Percentiles rank a stretch among this genome's conserved stretches.
phyloP scores from a whole-genome alignment of 768 basidiomycete species.

The Boletellus sp. region DNA sequence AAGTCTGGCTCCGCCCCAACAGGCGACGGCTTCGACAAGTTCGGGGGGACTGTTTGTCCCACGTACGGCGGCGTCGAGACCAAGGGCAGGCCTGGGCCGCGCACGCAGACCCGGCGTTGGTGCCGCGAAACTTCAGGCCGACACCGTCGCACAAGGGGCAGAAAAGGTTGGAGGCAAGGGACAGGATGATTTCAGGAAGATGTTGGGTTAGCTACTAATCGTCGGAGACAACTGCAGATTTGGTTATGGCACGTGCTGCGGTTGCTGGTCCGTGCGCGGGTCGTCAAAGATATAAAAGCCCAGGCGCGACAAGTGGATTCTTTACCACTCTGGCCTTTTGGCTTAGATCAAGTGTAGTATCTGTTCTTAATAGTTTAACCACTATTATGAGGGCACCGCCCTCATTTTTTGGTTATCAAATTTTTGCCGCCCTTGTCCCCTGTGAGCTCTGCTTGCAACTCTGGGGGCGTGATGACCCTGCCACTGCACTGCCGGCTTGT shows the following conservation, averaged over 20 bases:
- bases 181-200: slow-evolving; percentile 85
- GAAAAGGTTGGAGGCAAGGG: slow-evolving; percentile 25
- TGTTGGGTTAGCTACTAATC: slow-evolving; percentile 42
- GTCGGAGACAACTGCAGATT: background rate
- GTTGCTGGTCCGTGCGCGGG: background rate
- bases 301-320: background rate
- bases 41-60: slow-evolving; percentile 62
- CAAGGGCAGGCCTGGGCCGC: slow-evolving; percentile 69
- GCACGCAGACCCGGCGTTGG: slow-evolving; percentile 38
- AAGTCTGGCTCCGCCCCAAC: slow-evolving; percentile 26
- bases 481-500: slow-evolving; percentile 44
- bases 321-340: slow-evolving; percentile 49
- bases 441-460: slow-evolving; percentile 44
- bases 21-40: slow-evolving; percentile 35
- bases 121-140: slow-evolving; percentile 10
- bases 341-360: slow-evolving; percentile 80
- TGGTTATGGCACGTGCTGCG: background rate
- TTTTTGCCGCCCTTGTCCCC: slow-evolving; percentile 26
- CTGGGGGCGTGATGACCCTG: slow-evolving; percentile 38
- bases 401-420: slow-evolving; percentile 53
- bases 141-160: slow-evolving; percentile 13
- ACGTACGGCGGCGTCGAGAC: slow-evolving; percentile 58
- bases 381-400: slow-evolving; percentile 56
- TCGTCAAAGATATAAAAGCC: background rate
- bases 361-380: slow-evolving; percentile 62